Evolutionary conservation across 2,329 filamentous ascomycete genomes (phyloP).

Genomic region (Beauveria asiatica): DNA sequence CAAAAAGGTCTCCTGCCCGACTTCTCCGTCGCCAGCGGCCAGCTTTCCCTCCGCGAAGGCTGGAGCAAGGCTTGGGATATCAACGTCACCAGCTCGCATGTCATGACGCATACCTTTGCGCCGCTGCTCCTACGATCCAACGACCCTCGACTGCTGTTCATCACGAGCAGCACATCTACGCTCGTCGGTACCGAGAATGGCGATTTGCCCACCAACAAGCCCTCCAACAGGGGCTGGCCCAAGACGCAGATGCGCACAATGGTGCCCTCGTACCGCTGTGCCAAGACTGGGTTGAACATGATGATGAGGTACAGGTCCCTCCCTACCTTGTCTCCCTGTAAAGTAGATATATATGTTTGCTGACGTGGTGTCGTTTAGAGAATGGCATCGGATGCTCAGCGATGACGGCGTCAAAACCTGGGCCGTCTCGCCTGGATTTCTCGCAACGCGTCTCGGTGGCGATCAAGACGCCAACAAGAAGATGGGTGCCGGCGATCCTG

Average conservation of each 20-base stretch:
- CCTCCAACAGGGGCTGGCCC: conserved; percentile 29
- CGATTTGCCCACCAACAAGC: conserved; percentile 13
- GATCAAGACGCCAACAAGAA: conserved; percentile 16
- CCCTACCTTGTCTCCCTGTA: not conserved
- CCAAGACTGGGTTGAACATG: conserved; percentile 40
- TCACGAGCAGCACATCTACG: conserved; percentile 34
- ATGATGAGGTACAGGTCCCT: conserved; percentile 26
- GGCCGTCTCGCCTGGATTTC: conserved; percentile 29
- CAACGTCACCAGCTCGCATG: conserved; percentile 37
- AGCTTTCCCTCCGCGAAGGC: conserved; percentile 26
- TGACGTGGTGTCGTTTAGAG: not conserved
- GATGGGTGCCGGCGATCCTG: conserved; percentile 24
- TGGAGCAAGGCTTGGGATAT: conserved; percentile 36
- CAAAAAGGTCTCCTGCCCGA: conserved; percentile 32
- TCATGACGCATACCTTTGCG: conserved; percentile 30
- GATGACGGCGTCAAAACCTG: conserved; percentile 34
- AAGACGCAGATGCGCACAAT: conserved; percentile 19
- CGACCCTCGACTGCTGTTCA: conserved; percentile 37
- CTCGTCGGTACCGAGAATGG: conserved; percentile 17
- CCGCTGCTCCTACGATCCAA: conserved; percentile 35
- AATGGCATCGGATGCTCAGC: conserved; percentile 32
- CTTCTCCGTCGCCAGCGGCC: conserved; percentile 15
- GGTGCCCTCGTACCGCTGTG: conserved; percentile 26
- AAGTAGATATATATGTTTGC: not conserved
- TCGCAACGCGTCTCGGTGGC: conserved; percentile 32